Conservation (phyloP, 164 flowering plant genomes). For the Hamamelis virginiana region DNA sequence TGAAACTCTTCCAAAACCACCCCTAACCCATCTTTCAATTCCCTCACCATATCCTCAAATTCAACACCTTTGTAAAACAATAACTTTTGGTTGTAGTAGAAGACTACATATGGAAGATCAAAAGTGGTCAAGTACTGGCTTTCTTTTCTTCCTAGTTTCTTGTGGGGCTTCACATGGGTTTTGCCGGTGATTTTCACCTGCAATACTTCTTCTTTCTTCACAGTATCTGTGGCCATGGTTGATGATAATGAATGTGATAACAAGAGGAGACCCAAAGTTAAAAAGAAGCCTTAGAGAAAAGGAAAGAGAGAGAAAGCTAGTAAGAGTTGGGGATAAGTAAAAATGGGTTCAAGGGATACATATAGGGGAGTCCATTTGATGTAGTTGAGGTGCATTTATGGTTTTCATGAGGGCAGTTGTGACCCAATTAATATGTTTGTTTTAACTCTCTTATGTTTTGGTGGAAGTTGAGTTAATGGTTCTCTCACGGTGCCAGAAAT, state of each 20-base stretch:
- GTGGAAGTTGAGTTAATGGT: too few species aligned
- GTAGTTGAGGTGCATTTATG: constrained; percentile 30
- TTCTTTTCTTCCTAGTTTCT: constrained; percentile 48
- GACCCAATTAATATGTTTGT: constrained; percentile 14
- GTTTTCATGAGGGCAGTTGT: constrained; percentile 19
- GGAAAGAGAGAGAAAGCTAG: background rate
- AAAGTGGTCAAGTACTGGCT: constrained; percentile 79
- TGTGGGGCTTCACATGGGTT: constrained; percentile 51
- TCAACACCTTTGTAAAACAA: constrained; percentile 60
- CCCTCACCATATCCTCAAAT: constrained; percentile 52
- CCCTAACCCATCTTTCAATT: constrained; percentile 64
- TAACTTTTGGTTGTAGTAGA: constrained; percentile 92
- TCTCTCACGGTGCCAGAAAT: too few species aligned
- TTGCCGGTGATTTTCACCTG: constrained; percentile 46
- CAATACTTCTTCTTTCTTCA: constrained; percentile 10
- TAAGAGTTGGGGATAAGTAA: background rate
- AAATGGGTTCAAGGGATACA: background rate
- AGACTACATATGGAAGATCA: constrained; percentile 89
- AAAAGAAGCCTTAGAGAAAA: background rate
- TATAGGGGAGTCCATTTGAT: constrained; percentile 10
- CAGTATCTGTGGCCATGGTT: constrained; percentile 26
- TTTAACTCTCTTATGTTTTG: background rate
- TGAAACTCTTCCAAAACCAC: constrained; percentile 67
- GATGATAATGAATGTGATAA: background rate
- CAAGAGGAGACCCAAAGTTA: background rate